These are phyloP conservation scores for Ceratocystis harringtonii DNA, from an alignment of 2,329 filamentous ascomycete species.

Conservation along the genomic window DNA sequence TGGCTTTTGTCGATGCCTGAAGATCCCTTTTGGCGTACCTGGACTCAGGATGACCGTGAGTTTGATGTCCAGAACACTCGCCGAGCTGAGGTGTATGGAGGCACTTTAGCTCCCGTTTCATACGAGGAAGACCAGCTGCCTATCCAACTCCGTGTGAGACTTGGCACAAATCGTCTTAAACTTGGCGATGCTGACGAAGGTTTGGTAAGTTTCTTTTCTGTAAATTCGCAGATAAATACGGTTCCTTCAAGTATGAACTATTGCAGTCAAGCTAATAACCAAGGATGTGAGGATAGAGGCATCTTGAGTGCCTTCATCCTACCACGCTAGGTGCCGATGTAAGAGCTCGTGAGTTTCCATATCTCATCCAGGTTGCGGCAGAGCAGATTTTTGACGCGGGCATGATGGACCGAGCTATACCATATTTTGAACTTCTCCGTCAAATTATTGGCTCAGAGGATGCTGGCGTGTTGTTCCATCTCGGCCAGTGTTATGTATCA, in stretches of 20 bases:
- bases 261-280: slow-evolving; percentile 11
- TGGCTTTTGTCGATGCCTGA: slow-evolving; percentile 66
- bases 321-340: slow-evolving; percentile 24
- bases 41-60: slow-evolving; percentile 64
- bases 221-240: background rate
- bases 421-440: slow-evolving; percentile 42
- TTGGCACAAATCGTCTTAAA: slow-evolving; percentile 70
- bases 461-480: slow-evolving; percentile 36
- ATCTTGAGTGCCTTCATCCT: slow-evolving; percentile 57
- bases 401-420: slow-evolving; percentile 31
- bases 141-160: slow-evolving; percentile 65
- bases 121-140: slow-evolving; percentile 55
- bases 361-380: slow-evolving; percentile 60
- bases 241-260: background rate
- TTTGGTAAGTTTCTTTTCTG: slow-evolving; percentile 38
- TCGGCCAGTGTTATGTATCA: slow-evolving; percentile 55
- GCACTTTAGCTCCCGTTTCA: slow-evolving; percentile 38
- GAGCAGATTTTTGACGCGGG: slow-evolving; percentile 31
- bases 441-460: slow-evolving; percentile 35
- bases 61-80: slow-evolving; percentile 67
- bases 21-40: slow-evolving; percentile 64
- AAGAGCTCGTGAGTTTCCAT: slow-evolving; percentile 43
- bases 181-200: slow-evolving; percentile 57
- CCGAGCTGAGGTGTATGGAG: slow-evolving; percentile 46
- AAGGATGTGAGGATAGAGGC: slow-evolving; percentile 24